A percentile compares a stretch with the other conserved stretches of the same genome.
Conservation (phyloP, 2,329 filamentous ascomycete species). For the Endoconidiophora polonica region DNA sequence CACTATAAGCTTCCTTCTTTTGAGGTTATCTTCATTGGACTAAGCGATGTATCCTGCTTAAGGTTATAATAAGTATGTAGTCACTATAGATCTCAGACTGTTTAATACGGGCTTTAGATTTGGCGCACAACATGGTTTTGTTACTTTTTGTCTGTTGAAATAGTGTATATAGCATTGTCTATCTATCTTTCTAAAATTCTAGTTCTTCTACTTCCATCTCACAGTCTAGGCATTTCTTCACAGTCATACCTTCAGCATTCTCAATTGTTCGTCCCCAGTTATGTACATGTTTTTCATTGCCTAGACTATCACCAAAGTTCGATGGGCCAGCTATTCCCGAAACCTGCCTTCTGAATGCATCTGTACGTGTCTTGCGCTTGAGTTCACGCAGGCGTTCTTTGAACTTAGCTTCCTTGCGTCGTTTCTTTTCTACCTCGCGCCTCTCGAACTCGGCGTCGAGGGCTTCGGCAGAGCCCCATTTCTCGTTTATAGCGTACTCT, state of each 20-base stretch:
- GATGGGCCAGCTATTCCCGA: conserved; percentile 31
- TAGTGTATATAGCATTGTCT: background rate
- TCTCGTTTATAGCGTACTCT: conserved; percentile 73
- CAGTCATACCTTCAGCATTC: conserved; percentile 53
- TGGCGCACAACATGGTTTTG: background rate
- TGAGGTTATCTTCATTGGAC: no score
- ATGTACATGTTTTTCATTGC: conserved; percentile 62
- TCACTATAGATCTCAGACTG: background rate
- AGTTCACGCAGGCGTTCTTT: conserved; percentile 73
- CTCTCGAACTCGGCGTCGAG: conserved; percentile 78
- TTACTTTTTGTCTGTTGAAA: background rate
- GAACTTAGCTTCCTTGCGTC: conserved; percentile 79
- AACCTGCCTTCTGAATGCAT: conserved; percentile 64
- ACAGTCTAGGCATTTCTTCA: conserved; percentile 65
- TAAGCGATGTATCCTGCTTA: no score
- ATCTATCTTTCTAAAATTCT: conserved; percentile 34
- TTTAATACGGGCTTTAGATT: background rate
- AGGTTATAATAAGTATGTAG: background rate
- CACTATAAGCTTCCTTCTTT: no score
- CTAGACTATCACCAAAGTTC: conserved; percentile 63
- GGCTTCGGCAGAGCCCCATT: conserved; percentile 79
- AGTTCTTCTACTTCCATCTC: conserved; percentile 66
- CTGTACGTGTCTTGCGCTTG: conserved; percentile 84
- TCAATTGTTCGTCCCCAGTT: conserved; percentile 64
- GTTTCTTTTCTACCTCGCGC: conserved; percentile 64